Evolutionary conservation across 192 early-diverging fungal genomes (phyloP).

Genomic region (Rhizoclosmatium sp.): DNA sequence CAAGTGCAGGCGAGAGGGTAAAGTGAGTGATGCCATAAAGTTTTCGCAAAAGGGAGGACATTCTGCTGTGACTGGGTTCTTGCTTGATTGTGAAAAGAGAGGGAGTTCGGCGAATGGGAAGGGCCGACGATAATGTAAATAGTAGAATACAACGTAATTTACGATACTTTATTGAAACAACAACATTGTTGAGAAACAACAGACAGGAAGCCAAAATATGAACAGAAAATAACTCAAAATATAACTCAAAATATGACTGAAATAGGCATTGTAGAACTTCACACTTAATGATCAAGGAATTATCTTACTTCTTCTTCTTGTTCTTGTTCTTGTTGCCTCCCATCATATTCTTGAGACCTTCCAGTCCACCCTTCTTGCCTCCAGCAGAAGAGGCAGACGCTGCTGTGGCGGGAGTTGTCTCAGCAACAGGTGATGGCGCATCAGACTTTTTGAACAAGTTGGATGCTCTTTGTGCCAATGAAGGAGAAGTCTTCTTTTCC

Average conservation of each 20-base stretch:
- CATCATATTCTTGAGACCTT: too few species aligned
- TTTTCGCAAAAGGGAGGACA: constrained; percentile 8
- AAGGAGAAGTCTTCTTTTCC: constrained; percentile 3
- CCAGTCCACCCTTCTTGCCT: neutral
- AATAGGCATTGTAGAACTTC: neutral
- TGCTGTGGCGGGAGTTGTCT: neutral
- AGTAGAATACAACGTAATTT: neutral
- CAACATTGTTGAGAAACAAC: neutral
- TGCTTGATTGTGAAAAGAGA: neutral
- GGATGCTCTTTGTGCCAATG: neutral
- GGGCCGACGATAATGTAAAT: neutral
- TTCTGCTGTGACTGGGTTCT: neutral
- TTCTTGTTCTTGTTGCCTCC: neutral
- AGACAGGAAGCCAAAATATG: neutral
- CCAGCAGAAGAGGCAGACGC: neutral
- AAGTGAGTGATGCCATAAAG: neutral
- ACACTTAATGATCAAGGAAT: neutral
- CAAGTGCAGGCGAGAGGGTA: constrained; percentile 15
- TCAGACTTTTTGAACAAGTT: neutral
- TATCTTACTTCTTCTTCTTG: neutral
- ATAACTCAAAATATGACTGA: neutral
- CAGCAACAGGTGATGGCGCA: neutral
- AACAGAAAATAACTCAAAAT: neutral
- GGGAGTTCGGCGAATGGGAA: neutral
- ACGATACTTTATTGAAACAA: too few species aligned